Evolutionary conservation across 805 yeast genomes (phyloP).

Genomic region (Candida insectorum): DNA sequence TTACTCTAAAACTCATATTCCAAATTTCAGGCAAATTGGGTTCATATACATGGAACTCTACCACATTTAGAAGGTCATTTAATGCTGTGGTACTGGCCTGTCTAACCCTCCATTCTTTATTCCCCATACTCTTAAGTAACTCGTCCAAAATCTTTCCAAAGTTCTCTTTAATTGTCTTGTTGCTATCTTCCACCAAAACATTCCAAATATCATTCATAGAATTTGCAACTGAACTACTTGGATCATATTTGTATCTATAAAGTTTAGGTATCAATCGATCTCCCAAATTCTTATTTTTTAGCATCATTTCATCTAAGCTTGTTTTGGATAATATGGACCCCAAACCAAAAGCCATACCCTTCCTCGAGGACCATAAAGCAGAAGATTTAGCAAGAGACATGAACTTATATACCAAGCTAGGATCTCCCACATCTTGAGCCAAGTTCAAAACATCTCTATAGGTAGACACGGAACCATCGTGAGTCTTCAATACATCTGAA

Average conservation of each 20-base stretch:
- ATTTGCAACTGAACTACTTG: constrained; percentile 65
- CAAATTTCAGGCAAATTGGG: constrained; percentile 63
- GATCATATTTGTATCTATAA: constrained; percentile 83
- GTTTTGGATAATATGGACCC: constrained; percentile 81
- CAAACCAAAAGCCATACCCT: constrained; percentile 91
- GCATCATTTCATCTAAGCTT: constrained; percentile 59
- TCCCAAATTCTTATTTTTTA: constrained; percentile 52
- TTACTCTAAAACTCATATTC: constrained; percentile 81
- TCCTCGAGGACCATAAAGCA: constrained; percentile 86
- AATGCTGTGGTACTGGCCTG: constrained; percentile 80
- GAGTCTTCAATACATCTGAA: constrained; percentile 73
- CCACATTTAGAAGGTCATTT: constrained; percentile 64
- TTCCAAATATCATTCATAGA: constrained; percentile 92
- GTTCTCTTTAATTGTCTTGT: constrained; percentile 50
- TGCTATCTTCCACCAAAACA: constrained; percentile 58
- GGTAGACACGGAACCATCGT: constrained; percentile 84
- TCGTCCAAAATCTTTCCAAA: constrained; percentile 62
- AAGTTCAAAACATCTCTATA: constrained; percentile 84
- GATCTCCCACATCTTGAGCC: constrained; percentile 95
- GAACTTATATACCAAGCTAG: constrained; percentile 87
- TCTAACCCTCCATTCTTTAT: constrained; percentile 88
- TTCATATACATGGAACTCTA: constrained; percentile 51
- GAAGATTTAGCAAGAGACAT: constrained; percentile 89
- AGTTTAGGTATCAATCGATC: constrained; percentile 72
- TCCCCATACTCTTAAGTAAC: constrained; percentile 64